Base-by-base conservation (phyloP, 352 stramenopile species). In the Phytophthora parvispora region DNA sequence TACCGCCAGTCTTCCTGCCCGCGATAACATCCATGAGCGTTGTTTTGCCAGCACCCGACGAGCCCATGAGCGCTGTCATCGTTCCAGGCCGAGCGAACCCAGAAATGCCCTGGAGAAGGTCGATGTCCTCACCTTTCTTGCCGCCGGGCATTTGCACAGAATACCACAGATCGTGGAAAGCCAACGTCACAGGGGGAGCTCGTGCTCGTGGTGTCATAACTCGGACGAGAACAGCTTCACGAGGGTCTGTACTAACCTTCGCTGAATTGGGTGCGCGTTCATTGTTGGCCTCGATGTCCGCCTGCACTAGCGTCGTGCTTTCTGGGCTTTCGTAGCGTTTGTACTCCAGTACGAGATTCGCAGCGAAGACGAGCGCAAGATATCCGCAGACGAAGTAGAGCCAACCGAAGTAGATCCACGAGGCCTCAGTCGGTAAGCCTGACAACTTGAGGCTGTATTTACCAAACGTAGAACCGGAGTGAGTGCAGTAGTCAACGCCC, bases 1-100 rank as follows among this genome's bases (percentile, higher is more conserved):
- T 75, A 6, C 95, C 95, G 13, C 81, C 85, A 20, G 80, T 94
- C 72, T 98, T 99, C 58, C 95, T 79, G 8, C 95, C 76, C 0
- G 95, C 91, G 52, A 99, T 94, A 2, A 98, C 92, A 75, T 99
- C 94, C 71, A 98, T 92, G 9, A 99, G 77, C 2, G 95, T 99
- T 10, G 94, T 98, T 67, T 98, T 98, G 4, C 94, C 92, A 18
- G 89, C 84, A 9, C 87, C 86, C 12, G 72, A 82, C 0, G 79
- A 83, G 0, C 85, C 85, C 79, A 92, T 91, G 25, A 93, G 63
- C 24, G 85, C 84, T 0, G 77, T 84, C 64, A 93, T 87, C 1
- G 64, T 80, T 1, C 85, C 81, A 4, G 85, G 85, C 1, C 67
- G 28, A 25, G 79, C 77, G 28, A 74, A 75, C 16, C 91, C 92